phyloP scores from a whole-genome alignment of 139 green algal genomes.

The Yamagishiella unicocca region DNA sequence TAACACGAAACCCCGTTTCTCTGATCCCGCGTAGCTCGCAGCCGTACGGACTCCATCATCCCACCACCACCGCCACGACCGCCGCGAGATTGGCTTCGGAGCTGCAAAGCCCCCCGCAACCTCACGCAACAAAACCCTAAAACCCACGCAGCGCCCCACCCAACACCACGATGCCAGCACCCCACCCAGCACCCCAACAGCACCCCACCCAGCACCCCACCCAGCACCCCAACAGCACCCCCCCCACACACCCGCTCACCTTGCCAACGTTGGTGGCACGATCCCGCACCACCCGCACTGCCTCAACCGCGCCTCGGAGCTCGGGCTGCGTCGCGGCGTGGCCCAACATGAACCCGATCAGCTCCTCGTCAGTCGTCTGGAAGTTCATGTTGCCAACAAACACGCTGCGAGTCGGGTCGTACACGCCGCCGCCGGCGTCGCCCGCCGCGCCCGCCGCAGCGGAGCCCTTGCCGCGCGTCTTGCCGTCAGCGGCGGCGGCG shows the following conservation, averaged over 20 bases:
- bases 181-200: not conserved
- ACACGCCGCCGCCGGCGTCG: slow-evolving; percentile 61
- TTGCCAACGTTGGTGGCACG: slow-evolving; percentile 76
- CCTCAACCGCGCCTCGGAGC: slow-evolving; percentile 73
- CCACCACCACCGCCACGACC: too few relatives aligned
- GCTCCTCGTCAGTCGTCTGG: slow-evolving; percentile 71
- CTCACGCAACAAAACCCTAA: too few relatives aligned
- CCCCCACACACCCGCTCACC: not conserved
- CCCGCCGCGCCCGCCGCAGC: slow-evolving; percentile 1
- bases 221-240: not conserved
- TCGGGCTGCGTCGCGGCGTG: slow-evolving; percentile 46
- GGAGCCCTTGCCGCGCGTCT: slow-evolving; percentile 1
- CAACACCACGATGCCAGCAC: not conserved
- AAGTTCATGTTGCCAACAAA: slow-evolving; percentile 93
- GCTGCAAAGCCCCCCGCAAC: too few relatives aligned
- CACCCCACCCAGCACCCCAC: not conserved
- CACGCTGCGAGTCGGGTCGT: slow-evolving; percentile 79
- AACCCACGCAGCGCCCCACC: not conserved
- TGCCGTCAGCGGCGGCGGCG: slow-evolving; percentile 4
- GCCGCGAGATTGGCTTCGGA: too few relatives aligned
- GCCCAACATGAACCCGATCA: slow-evolving; percentile 64
- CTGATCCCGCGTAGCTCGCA: too few relatives aligned
- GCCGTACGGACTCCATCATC: too few relatives aligned
- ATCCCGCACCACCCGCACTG: slow-evolving; percentile 90
- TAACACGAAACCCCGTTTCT: too few relatives aligned